Percentiles rank a stretch among this genome's conserved stretches.
These are phyloP conservation scores for Podospora bellae-mahoneyi DNA, from an alignment of 495 filamentous ascomycete genomes.

Conservation along the genomic window DNA sequence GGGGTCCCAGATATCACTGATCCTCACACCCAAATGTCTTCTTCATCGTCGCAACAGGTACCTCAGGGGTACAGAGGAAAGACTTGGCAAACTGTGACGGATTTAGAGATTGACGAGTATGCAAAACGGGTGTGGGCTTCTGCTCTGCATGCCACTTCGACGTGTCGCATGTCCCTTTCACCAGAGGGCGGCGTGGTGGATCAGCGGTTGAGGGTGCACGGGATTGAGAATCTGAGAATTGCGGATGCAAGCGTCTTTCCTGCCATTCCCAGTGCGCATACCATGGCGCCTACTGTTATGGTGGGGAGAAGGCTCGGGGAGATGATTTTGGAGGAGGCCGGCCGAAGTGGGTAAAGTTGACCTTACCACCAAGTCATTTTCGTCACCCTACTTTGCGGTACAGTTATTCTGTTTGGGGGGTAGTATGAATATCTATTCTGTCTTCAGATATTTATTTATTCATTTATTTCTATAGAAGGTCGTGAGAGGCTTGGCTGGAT, in stretches of 20 bases:
- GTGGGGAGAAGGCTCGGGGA: constrained; percentile 27
- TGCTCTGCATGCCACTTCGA: constrained; percentile 24
- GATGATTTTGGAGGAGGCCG: background rate
- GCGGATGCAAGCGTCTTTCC: constrained; percentile 53
- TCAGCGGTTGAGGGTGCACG: constrained; percentile 48
- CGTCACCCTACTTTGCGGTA: too few relatives aligned
- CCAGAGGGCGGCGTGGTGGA: constrained; percentile 43
- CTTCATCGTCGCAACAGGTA: background rate
- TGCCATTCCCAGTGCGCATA: constrained; percentile 44
- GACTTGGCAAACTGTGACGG: constrained; percentile 24
- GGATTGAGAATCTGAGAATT: constrained; percentile 39
- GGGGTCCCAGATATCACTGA: background rate
- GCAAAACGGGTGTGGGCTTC: constrained; percentile 15
- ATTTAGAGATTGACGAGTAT: constrained; percentile 32
- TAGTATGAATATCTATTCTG: too few relatives aligned
- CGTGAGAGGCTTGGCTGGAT: too few relatives aligned
- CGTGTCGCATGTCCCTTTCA: constrained; percentile 31
- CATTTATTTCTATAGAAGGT: too few relatives aligned
- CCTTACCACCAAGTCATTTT: too few relatives aligned
- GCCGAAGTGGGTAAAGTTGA: background rate
- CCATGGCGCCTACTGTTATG: constrained; percentile 46
- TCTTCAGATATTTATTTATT: too few relatives aligned
- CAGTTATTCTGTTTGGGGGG: too few relatives aligned
- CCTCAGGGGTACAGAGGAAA: background rate
- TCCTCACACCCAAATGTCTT: background rate